Base-by-base conservation (phyloP, 2,329 filamentous ascomycete genomes). In the Fusarium ramigenum region DNA sequence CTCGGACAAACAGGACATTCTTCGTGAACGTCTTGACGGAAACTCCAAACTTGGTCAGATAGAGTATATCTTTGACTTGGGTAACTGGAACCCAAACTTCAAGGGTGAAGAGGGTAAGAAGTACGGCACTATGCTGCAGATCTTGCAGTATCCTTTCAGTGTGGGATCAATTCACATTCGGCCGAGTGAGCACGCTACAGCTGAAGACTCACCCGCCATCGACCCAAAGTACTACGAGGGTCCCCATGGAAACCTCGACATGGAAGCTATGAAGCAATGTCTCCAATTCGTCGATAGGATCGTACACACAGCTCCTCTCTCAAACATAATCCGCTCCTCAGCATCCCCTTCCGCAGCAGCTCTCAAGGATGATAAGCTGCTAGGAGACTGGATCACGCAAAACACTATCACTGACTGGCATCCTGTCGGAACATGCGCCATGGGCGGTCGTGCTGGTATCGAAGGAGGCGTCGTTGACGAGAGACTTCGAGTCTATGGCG, bases 131-230 rank as follows among this genome's bases (percentile, higher is more conserved):
- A 83, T 87, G 80, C 71, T 88, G 1, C 83, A 85, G 63, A 85
- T 87, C 65, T 77, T 88, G 2, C 86, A 88, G 66, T 87, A 88
- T 75, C 87, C 87, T 0, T 87, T 87, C 36, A 84, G 85, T 0
- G 79, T 81, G 7, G 87, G 87, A 0, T 84, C 80, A 4, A 80
- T 88, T 15, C 87, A 89, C 66, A 83, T 88, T 56, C 77, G 64
- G 6, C 71, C 79, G 4, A 59, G 71, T 19, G 60, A 61, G 19
- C 53, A 59, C 18, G 59, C 16, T 47, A 73, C 25, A 43, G 79
- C 32, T 50, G 78, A 76, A n/a, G 78, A 59, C 62, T 77, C 54
- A 16, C 83, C 82, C 1, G 34, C 77, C 18, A 86, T 87, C 39
- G 79, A 87, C 37, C 84, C 85, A 0, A 73, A 75, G 9, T 87